Evolutionary conservation across 2,329 filamentous ascomycete species (phyloP).

Genomic region (Beauveria scarabaeidicola): DNA sequence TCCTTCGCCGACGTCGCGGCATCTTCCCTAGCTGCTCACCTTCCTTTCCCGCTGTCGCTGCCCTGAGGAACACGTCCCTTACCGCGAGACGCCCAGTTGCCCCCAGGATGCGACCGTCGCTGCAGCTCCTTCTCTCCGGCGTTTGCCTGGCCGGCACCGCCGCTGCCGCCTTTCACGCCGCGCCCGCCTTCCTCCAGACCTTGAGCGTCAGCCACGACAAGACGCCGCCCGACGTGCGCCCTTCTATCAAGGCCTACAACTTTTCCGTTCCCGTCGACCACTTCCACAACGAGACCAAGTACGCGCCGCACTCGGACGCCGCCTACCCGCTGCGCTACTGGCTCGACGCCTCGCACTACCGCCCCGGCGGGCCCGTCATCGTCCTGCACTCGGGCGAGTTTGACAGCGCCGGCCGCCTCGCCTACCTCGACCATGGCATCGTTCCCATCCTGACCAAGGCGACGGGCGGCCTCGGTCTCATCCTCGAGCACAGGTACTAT

Average conservation of each 20-base stretch:
- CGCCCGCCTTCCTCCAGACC: background rate
- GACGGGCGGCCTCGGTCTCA: slow-evolving; percentile 65
- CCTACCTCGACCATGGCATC: slow-evolving; percentile 71
- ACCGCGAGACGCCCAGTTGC: background rate
- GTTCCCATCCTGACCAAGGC: slow-evolving; percentile 60
- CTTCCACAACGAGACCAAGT: slow-evolving; percentile 70
- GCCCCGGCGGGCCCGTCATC: slow-evolving; percentile 71
- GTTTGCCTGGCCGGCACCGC: slow-evolving; percentile 1
- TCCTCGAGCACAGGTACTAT: slow-evolving; percentile 85
- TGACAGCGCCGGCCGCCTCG: slow-evolving; percentile 51
- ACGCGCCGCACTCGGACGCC: slow-evolving; percentile 65
- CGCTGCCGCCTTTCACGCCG: background rate
- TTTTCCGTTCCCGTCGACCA: slow-evolving; percentile 59
- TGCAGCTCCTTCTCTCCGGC: background rate
- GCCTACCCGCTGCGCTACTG: slow-evolving; percentile 70
- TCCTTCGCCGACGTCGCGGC: background rate
- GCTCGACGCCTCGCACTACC: slow-evolving; percentile 72
- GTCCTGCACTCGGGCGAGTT: slow-evolving; percentile 68
- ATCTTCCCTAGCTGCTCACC: background rate
- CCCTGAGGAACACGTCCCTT: background rate
- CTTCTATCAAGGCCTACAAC: slow-evolving; percentile 18
- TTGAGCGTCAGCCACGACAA: background rate
- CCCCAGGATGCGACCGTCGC: background rate
- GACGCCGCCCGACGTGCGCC: background rate
- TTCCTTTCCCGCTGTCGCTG: background rate